Percentiles rank a stretch among this genome's conserved stretches.
These are phyloP conservation scores for Mollisiaceae sp. DNA, from an alignment of 2,329 filamentous ascomycete species.

Conservation along the genomic window DNA sequence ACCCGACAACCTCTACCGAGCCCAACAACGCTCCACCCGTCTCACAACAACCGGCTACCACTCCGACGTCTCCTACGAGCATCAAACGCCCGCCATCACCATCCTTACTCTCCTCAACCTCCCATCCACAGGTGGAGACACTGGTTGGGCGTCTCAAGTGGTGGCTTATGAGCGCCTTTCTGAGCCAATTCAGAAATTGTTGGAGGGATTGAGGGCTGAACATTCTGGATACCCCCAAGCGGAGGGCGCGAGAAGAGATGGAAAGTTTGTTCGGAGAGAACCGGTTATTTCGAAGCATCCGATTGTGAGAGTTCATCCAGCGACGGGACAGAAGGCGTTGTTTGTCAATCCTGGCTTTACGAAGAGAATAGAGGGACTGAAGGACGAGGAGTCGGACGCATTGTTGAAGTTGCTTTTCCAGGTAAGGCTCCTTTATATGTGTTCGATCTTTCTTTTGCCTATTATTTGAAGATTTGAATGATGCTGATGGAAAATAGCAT, in stretches of 20 bases:
- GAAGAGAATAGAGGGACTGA: slow-evolving; percentile 61
- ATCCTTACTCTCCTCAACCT: slow-evolving; percentile 58
- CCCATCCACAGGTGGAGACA: slow-evolving; percentile 61
- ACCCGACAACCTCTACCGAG: slow-evolving; percentile 39
- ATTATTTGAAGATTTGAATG: not conserved
- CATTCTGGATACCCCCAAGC: slow-evolving; percentile 54
- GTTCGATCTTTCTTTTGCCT: slow-evolving; percentile 42
- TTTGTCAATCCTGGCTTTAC: slow-evolving; percentile 65
- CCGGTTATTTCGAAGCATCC: slow-evolving; percentile 61
- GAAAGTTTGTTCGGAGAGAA: slow-evolving; percentile 57
- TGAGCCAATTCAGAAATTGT: slow-evolving; percentile 60
- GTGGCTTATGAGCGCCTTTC: slow-evolving; percentile 63
- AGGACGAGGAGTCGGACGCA: slow-evolving; percentile 57
- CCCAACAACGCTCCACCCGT: slow-evolving; percentile 59
- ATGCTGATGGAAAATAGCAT: not conserved
- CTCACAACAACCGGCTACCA: slow-evolving; percentile 40
- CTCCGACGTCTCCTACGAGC: slow-evolving; percentile 58
- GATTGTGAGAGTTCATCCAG: slow-evolving; percentile 62
- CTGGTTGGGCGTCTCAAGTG: slow-evolving; percentile 62
- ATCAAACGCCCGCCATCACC: slow-evolving; percentile 62
- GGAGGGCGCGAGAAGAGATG: slow-evolving; percentile 45
- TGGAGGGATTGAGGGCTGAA: slow-evolving; percentile 60
- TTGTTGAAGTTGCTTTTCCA: slow-evolving; percentile 54
- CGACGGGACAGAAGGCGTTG: slow-evolving; percentile 65
- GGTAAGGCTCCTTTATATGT: slow-evolving; percentile 49